Conservation (phyloP, 2,329 filamentous ascomycete species). For the Venturia aucupariae region DNA sequence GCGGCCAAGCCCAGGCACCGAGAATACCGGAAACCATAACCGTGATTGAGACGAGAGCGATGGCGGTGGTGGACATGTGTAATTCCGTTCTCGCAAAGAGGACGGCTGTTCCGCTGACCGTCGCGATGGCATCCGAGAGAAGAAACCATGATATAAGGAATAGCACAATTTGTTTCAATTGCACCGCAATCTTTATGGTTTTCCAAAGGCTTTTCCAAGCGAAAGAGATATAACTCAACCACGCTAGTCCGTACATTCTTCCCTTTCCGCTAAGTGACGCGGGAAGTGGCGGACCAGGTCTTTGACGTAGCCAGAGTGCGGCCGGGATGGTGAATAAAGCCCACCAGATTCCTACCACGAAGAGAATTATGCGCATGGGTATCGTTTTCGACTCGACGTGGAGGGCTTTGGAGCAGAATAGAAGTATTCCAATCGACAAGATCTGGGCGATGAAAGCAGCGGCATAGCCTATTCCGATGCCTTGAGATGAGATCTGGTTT, state of each 20-base stretch:
- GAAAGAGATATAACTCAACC: slow-evolving; percentile 64
- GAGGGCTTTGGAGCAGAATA: slow-evolving; percentile 36
- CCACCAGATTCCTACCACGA: slow-evolving; percentile 84
- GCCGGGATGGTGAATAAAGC: slow-evolving; percentile 75
- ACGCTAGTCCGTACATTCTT: slow-evolving; percentile 24
- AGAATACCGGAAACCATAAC: slow-evolving; percentile 75
- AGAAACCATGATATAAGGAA: slow-evolving; percentile 85
- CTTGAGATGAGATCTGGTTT: slow-evolving; percentile 76
- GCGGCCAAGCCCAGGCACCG: slow-evolving; percentile 81
- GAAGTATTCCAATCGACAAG: slow-evolving; percentile 63
- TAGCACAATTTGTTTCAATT: slow-evolving; percentile 60
- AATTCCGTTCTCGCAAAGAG: slow-evolving; percentile 87
- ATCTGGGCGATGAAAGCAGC: slow-evolving; percentile 75
- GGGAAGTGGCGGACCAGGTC: slow-evolving; percentile 73
- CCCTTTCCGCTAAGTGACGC: slow-evolving; percentile 9
- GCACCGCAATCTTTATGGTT: slow-evolving; percentile 62
- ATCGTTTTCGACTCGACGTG: slow-evolving; percentile 59
- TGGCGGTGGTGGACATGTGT: slow-evolving; percentile 73
- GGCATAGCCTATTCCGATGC: slow-evolving; percentile 82
- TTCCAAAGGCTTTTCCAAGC: slow-evolving; percentile 75
- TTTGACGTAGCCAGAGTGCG: slow-evolving; percentile 70
- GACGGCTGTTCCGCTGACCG: slow-evolving; percentile 86
- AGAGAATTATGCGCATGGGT: slow-evolving; percentile 71
- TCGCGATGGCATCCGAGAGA: slow-evolving; percentile 84
- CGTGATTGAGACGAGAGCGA: slow-evolving; percentile 84